Evolutionary conservation across 768 basidiomycete species (phyloP), one percentile per base, ranked within the genome.

Genomic region (Agrocybe chaxingu): DNA sequence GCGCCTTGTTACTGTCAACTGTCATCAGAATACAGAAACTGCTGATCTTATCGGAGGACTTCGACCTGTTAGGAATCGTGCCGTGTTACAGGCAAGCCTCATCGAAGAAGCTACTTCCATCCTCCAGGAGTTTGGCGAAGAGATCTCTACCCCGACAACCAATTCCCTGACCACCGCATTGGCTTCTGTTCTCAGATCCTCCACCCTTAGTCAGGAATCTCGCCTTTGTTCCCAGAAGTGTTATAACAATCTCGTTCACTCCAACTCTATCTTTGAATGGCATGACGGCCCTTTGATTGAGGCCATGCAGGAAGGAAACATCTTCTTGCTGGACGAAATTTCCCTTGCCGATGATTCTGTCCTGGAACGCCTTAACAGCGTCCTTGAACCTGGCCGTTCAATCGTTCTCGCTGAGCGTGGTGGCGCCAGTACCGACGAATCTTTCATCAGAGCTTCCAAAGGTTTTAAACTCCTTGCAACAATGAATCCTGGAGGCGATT

Each of bases 401-500:
- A 82, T 98, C 30, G 89, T 97, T 4, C 79, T 99, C 9, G 97
- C 97, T 0, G 97, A 99, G 66, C 87, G 85, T 41, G 93, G 94
- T 1, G 92, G 92, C 8, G 79, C 78, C 38, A 81, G 85, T 52
- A 72, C 81, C 8, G 85, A 84, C 31, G 76, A 86, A 54, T 80
- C 86, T 30, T 75, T 77, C 6, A 73, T 98, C 37, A 72, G 68
- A 13, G 95, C 93, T 7, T 64, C 71, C 6, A 70, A 77, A 3
- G 70, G 69, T 1, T 99, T 99, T 77, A 87, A 94, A 64, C 82
- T 99, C 34, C 75, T 98, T 0, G 93, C 97, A 2, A 98, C 97
- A 2, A 99, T 99, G 97, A 99, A 99, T 65, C 97, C 97, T 0
- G 97, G 97, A 13, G 97, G 97, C 10, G 97, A 99, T 62, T 98